A percentile compares a stretch with the other conserved stretches of the same genome.
These are phyloP conservation scores for Candida sanyiensis DNA, from an alignment of 805 yeast genomes.

Conservation along the genomic window DNA sequence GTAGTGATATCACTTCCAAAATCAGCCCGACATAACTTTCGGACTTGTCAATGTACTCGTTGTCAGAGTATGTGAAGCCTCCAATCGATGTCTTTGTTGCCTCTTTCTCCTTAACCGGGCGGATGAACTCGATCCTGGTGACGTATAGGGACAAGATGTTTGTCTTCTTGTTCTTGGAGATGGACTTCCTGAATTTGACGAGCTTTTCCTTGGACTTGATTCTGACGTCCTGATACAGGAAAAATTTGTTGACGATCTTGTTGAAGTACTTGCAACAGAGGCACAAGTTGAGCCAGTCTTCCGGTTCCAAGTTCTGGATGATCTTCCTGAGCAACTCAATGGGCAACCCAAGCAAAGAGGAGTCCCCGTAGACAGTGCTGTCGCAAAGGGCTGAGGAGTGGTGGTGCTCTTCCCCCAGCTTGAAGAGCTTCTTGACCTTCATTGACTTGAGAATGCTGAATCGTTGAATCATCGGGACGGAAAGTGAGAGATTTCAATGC, in stretches of 20 bases:
- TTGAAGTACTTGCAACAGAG: constrained; percentile 34
- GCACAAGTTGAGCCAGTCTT: constrained; percentile 27
- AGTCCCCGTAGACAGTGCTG: constrained; percentile 22
- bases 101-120: constrained; percentile 16
- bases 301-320: constrained; percentile 24
- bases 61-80: constrained; percentile 21
- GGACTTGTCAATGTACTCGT: constrained; percentile 13
- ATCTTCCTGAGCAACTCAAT: constrained; percentile 36
- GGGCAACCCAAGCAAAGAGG: constrained; percentile 37
- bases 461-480: constrained; percentile 4
- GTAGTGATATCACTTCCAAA: constrained; percentile 38
- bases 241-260: constrained; percentile 31
- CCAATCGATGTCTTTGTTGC: constrained; percentile 17
- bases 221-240: constrained; percentile 31
- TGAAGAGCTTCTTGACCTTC: constrained; percentile 3
- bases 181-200: constrained; percentile 31
- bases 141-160: constrained; percentile 22
- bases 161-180: constrained; percentile 28
- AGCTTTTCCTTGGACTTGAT: constrained; percentile 22
- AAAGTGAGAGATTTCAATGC: too few species aligned
- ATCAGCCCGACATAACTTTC: constrained; percentile 30
- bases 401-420: constrained; percentile 5
- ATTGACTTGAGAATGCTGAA: constrained; percentile 6
- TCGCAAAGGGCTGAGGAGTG: constrained; percentile 8
- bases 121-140: constrained; percentile 16